Evolutionary conservation across 768 basidiomycete species (phyloP), one percentile per base, ranked within the genome.

Genomic region (Serendipita vermifera): DNA sequence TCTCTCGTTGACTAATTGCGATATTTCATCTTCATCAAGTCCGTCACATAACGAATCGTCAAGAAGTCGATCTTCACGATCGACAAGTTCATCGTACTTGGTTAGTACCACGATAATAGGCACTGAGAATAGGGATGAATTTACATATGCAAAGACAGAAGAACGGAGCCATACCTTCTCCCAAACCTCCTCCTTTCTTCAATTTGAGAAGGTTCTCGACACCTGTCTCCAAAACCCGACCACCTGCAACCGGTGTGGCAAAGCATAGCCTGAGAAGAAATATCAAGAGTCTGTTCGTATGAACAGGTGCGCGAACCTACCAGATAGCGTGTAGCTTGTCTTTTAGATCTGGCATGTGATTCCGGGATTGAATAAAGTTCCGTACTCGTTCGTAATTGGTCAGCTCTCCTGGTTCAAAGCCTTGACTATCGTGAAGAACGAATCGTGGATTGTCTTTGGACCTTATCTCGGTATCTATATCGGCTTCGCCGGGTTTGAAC

Each of bases 361-460:
- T 57, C 20, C 61, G 41, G 5, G 55, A 17, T 13, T 33, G 2
- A 29, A 62, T 62, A 38, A 62, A 62, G 13, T 40, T 24, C 26
- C 38, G 38, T n/a, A 62, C 61, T 26, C 3, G 33, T 35, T 51
- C 24, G 9, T 59, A 39, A 38, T 17, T 54, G 20, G 15, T 33
- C 3, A 7, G 6, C 9, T 59, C 55, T 6, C 61, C 61, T 29
- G 54, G 22, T 59, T 62, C 61, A 27, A 59, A 59, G 9, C 59
- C 59, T 24, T 39, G 27, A 36, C 61, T 62, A 46, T 62, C 58
- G 31, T 62, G 61, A 11, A 62, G 61, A 31, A 62, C 61, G 33
- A 62, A 53, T n/a, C 48, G 55, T 11, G 33, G 38, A 36, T 62
- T 62, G 31, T 62, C 40, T 41, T 33, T 29, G 11, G 61, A 55